These are phyloP conservation scores for Ambrosia hybrid DNA, from an alignment of 140 eudicot genomes.

Conservation along the genomic window DNA sequence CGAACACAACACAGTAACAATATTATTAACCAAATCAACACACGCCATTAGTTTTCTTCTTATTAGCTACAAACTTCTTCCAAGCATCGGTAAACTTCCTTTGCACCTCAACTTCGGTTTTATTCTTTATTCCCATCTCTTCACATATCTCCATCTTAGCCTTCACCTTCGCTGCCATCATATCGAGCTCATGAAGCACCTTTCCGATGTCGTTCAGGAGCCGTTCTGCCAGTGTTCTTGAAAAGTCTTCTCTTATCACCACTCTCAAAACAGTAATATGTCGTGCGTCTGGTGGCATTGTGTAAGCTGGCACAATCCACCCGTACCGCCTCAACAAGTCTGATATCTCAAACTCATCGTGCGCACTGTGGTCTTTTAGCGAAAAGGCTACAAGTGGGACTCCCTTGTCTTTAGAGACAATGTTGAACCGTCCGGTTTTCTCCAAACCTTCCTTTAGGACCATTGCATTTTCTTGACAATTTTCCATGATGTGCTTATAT, in stretches of 20 bases:
- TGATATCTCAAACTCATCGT: slow-evolving; percentile 62
- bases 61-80: slow-evolving; percentile 75
- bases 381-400: slow-evolving; percentile 45
- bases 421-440: too few relatives aligned
- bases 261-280: too few relatives aligned
- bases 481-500: slow-evolving; percentile 71
- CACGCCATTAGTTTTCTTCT: slow-evolving; percentile 75
- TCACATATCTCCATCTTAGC: slow-evolving; percentile 38
- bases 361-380: slow-evolving; percentile 59
- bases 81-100: slow-evolving; percentile 60
- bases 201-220: slow-evolving; percentile 63
- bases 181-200: slow-evolving; percentile 67
- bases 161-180: slow-evolving; percentile 45
- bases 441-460: slow-evolving; percentile 22
- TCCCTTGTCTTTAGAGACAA: too few relatives aligned
- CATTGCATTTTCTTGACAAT: slow-evolving; percentile 63
- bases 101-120: neutral
- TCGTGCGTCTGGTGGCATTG: too few relatives aligned
- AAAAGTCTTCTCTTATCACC: slow-evolving; percentile 35
- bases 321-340: slow-evolving; percentile 74
- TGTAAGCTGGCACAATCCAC: slow-evolving; percentile 56
- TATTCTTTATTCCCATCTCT: slow-evolving; percentile 10
- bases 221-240: slow-evolving; percentile 72
- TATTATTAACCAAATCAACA: slow-evolving; percentile 36
- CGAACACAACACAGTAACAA: neutral